These are phyloP conservation scores for Diaporthe sp. DNA, from an alignment of 2,329 filamentous ascomycete genomes.

Conservation along the genomic window DNA sequence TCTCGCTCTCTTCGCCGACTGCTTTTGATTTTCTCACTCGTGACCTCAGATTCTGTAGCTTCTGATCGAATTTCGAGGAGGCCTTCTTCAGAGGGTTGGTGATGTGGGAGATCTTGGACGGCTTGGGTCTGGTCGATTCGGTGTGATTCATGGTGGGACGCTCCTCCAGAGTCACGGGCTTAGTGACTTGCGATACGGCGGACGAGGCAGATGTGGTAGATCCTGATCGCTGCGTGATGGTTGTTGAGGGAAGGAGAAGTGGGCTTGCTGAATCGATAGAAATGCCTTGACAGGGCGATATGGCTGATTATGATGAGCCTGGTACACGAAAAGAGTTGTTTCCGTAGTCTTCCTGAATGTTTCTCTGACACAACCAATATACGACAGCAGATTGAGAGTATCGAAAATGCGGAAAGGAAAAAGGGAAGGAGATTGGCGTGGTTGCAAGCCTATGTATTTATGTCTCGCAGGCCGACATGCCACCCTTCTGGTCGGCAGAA, in stretches of 20 bases:
- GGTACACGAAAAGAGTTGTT: no score
- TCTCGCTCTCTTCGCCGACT: neutral
- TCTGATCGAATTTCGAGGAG: neutral
- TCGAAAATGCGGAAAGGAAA: neutral
- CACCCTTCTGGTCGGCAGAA: neutral
- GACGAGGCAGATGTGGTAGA: neutral
- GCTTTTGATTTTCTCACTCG: neutral
- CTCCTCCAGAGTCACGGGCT: neutral
- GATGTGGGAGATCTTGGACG: neutral
- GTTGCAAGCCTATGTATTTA: neutral
- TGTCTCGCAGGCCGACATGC: neutral
- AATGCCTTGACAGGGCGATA: neutral
- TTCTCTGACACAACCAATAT: no score
- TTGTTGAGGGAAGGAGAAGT: neutral
- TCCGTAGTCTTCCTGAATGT: neutral
- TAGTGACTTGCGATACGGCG: neutral
- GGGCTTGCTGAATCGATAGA: neutral
- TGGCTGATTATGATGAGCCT: no score
- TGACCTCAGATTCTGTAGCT: neutral
- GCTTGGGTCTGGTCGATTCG: neutral
- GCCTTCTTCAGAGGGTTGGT: neutral
- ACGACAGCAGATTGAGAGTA: no score
- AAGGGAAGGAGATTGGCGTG: neutral
- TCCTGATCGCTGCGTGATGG: neutral
- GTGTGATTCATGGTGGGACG: no score